Base-by-base conservation (phyloP, 2,329 filamentous ascomycete genomes). In the Hymenotorrendiella dingleyae region DNA sequence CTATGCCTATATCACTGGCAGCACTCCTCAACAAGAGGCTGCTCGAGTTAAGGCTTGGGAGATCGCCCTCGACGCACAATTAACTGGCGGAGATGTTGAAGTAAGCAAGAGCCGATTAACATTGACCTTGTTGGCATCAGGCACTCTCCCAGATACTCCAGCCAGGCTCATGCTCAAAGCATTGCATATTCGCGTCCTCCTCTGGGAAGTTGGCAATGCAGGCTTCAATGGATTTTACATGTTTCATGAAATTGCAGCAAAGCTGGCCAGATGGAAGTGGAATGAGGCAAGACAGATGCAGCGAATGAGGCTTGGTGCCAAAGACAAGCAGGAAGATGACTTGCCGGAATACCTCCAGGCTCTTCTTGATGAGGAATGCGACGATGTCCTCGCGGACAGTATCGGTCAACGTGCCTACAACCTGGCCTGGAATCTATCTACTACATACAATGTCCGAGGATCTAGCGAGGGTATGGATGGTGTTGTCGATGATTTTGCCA, bases 41-140 rank as follows among this genome's bases (percentile, higher is more conserved):
- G 90, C 87, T 6, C 79, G 91, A 21, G 76, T 94, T 56, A 93
- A 94, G 66, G 87, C 89, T 0, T 97, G 91, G 91, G 78, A 84
- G 24, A 95, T 95, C 57, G 90, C 90, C 11, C 76, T 96, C 42
- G 91, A 97, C 63, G 89, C 91, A 20, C 91, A 96, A 62, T 74
- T 97, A 16, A 87, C 87, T 8, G 91, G 91, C 30, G 90, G 91
- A 11, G 91, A 96, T 63, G 77, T 83, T 7, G 86, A 94, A 62
- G 85, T 96, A 54, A 94, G 84, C 70, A 89, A 85, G 64, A 89
- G 86, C 62, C 81, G 91, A 37, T 72, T 96, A 23, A 78, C 91
- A 0, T 71, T 96, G 37, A 95, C 90, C 0, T 73, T 96, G 20
- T 82, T 96, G 57, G 89, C 90, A 7, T 94, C 90, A 2, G 83